Evolutionary conservation across 2,329 filamentous ascomycete genomes (phyloP), one percentile per base, ranked within the genome.

Genomic region (Penicillium fuscoglaucum): DNA sequence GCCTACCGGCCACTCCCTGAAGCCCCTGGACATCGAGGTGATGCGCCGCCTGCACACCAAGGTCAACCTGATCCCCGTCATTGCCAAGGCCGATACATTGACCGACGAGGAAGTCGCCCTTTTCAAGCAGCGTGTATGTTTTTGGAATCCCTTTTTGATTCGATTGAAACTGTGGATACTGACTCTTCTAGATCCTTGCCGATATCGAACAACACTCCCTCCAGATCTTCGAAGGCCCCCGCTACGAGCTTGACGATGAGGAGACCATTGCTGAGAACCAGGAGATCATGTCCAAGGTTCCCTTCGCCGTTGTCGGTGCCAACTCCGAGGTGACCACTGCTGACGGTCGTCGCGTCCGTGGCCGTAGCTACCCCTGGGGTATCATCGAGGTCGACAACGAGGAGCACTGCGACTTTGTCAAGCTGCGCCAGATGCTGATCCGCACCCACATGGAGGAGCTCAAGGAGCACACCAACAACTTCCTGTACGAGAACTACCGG

Each of bases 401-500:
- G 85, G 95, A 99, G 79, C 95, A 99, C 84, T 99, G 95, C 75
- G 95, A 99, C 81, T 99, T 99, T 68, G 95, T 98, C 80, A 99
- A 99, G 87, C 88, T 99, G 62, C 92, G 95, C 78, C 95, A 99
- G 81, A 99, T 99, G 95, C 87, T 99, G 68, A 98, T 99, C 82
- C 90, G 95, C 78, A 99, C 95, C 57, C 95, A 99, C 85, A 99
- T 99, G 95, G 95, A 99, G 78, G 95, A 99, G 82, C 91, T 99
- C 83, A 99, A 99, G 88, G 95, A 99, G 84, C 91, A 99, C 84
- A 99, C 95, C 79, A 99, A 98, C 88, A 99, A 99, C 83, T 86
- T 84, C 67, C 83, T 99, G 71, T 99, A 99, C 83, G 95, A 99
- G 84, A 98, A 98, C 86, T 99, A 99, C 89, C 90, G 95, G 80